Evolutionary conservation across 1,284 basidiomycete genomes (phyloP), one percentile per base, ranked within the genome.

Genomic region (Ceratobasidium sp.): DNA sequence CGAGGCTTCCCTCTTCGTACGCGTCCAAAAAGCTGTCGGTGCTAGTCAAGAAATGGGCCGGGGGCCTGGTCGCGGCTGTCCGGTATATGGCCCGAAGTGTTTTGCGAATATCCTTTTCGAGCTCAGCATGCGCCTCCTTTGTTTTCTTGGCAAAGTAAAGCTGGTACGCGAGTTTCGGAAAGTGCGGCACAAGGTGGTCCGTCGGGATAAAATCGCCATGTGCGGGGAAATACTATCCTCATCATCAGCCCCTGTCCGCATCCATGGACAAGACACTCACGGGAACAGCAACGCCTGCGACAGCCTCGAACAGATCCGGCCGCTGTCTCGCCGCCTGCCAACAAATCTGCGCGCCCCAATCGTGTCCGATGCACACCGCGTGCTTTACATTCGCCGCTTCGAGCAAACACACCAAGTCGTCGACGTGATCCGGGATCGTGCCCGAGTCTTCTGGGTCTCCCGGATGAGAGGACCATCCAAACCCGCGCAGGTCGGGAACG

Each of bases 311-410:
- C 1, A 88, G 79, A 76, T 91, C 89, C 0, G 90, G 90, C 24
- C 89, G 83, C 81, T 85, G 83, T 13, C 89, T 85, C n/a, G n/a
- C n/a, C 0, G 88, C 87, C 80, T 91, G 88, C 78, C 88, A 89
- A 78, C 90, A 92, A 29, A 77, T 77, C 71, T 86, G 84, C 1
- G 88, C 83, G 46, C 91, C 90, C 91, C 90, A 92, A 76, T 92
- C 91, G 77, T 92, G 90, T 9, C 90, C 90, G 73, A 92, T 82
- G 77, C 89, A 91, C 41, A 88, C 82, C 0, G 86, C 87, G 31
- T 84, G 83, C 16, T 79, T 61, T 0, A 89, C 85, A 0, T 81
- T 78, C 0, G 86, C 86, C 88, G n/a, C 78, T 54, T 85, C 78
- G 49, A 92, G 82, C 31, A 92, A 82, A 77, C 90, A 92, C 0